Evolutionary conservation across 768 basidiomycete genomes (phyloP), one percentile per base, ranked within the genome.

Genomic region (Phanerochaete sordida): DNA sequence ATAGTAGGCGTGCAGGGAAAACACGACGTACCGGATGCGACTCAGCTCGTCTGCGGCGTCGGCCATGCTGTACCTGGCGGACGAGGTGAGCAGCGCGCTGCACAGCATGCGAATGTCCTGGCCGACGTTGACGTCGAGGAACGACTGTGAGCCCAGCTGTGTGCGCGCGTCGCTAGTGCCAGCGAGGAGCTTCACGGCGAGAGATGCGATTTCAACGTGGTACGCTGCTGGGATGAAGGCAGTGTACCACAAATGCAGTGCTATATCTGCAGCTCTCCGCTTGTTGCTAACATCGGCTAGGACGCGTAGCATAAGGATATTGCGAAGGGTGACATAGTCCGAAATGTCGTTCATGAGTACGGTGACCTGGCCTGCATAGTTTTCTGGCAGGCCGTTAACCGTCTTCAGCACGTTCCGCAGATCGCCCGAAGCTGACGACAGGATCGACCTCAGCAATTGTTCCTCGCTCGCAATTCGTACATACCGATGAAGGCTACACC

Each of bases 371-470:
- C 81, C 81, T 0, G 70, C 67, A 59, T 77, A 81, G 45, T 79
- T 64, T 13, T 62, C n/a, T 8, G 80, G 77, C 31, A 82, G 74
- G 13, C 63, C 62, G 58, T 81, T 82, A 51, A 82, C 64, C 2
- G 77, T 82, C 30, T 65, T 64, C 7, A 82, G 49, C n/a, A 81
- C 61, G 55, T 81, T 72, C 31, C 81, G 74, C 51, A 82, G 70
- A 64, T 82, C 81, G 3, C 81, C 81, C 5, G 81, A 82, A 0
- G 79, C 81, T 82, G 50, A n/a, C n/a, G n/a, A n/a, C n/a, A n/a
- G n/a, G n/a, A n/a, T n/a, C n/a, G n/a, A n/a, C n/a, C n/a, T n/a
- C n/a, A n/a, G n/a, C n/a, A n/a, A n/a, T n/a, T n/a, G n/a, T n/a
- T n/a, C n/a, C n/a, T n/a, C n/a, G n/a, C n/a, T n/a, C n/a, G n/a